Evolutionary conservation across 768 basidiomycete species (phyloP).

Genomic region (Leccinellum albellum): DNA sequence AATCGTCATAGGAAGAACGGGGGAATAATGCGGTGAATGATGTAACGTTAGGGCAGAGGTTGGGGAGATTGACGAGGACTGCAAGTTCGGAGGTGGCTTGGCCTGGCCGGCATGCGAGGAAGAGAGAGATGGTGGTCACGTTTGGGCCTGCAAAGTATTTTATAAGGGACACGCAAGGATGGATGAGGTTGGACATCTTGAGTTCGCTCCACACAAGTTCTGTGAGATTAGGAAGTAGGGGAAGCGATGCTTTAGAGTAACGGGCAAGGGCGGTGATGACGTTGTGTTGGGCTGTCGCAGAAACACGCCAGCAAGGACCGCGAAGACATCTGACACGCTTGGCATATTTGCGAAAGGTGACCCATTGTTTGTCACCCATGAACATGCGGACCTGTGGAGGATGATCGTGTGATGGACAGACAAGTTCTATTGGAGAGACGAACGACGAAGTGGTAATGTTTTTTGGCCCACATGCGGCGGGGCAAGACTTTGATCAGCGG

Average conservation of each 20-base stretch:
- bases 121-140: conserved; percentile 19
- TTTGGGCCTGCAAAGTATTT: conserved; percentile 22
- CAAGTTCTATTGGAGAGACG: not conserved
- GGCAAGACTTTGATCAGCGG: conserved; percentile 25
- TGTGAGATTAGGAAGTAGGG: conserved; percentile 25
- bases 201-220: conserved; percentile 25
- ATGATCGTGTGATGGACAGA: not conserved
- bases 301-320: conserved; percentile 21
- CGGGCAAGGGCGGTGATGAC: conserved; percentile 15
- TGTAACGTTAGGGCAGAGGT: conserved; percentile 23
- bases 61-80: conserved; percentile 19
- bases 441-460: conserved; percentile 19
- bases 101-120: conserved; percentile 24
- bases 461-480: conserved; percentile 25
- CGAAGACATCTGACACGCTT: conserved; percentile 21
- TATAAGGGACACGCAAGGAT: conserved; percentile 25
- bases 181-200: conserved; percentile 19
- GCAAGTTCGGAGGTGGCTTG: conserved; percentile 18
- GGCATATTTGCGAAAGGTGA: conserved; percentile 22
- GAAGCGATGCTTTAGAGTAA: conserved; percentile 11
- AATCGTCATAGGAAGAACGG: conserved; percentile 25
- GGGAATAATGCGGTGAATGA: conserved; percentile 27
- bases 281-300: conserved; percentile 14
- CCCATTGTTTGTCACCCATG: conserved; percentile 27
- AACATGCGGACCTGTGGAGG: conserved; percentile 19